phyloP scores from a whole-genome alignment of 129 eudicot genomes.

The Flaveria brownii region DNA sequence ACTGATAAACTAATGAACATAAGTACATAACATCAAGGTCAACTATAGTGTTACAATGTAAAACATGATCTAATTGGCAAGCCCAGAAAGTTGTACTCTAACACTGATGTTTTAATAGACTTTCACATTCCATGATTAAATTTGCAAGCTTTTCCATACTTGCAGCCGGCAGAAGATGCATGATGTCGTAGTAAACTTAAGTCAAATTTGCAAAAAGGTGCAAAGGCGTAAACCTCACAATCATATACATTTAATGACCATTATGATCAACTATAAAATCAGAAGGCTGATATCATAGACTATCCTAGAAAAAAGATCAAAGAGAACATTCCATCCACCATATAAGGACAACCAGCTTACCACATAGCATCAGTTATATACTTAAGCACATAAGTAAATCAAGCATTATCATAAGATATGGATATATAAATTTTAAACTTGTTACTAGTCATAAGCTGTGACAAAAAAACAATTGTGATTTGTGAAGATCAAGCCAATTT shows the following conservation, averaged over 20 bases:
- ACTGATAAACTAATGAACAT: not conserved
- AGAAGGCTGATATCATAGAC: not conserved
- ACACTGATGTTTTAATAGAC: slow-evolving; percentile 37
- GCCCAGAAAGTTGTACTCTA: slow-evolving; percentile 78
- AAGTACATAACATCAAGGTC: too few relatives aligned
- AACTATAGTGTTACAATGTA: not conserved
- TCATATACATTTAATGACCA: not conserved
- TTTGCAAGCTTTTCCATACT: slow-evolving; percentile 75
- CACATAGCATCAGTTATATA: slow-evolving; percentile 11
- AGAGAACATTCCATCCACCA: not conserved
- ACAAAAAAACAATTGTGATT: too few relatives aligned
- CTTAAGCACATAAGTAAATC: slow-evolving; percentile 1
- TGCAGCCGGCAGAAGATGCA: slow-evolving; percentile 77
- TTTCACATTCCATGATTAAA: slow-evolving; percentile 56
- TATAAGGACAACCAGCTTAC: not conserved
- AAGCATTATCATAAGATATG: slow-evolving; percentile 7
- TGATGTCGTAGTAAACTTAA: slow-evolving; percentile 56
- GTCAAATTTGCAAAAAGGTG: slow-evolving; percentile 4
- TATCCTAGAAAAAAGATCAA: slow-evolving; percentile 2
- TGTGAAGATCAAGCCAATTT: not conserved
- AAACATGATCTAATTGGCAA: slow-evolving; percentile 82
- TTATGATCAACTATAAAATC: not conserved
- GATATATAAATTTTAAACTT: too few relatives aligned
- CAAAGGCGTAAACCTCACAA: slow-evolving; percentile 17
- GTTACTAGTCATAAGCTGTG: too few relatives aligned